Evolutionary conservation across 331 rosid genomes (phyloP), one percentile per base, ranked within the genome.

Genomic region (Rhamnella rubrinervis): DNA sequence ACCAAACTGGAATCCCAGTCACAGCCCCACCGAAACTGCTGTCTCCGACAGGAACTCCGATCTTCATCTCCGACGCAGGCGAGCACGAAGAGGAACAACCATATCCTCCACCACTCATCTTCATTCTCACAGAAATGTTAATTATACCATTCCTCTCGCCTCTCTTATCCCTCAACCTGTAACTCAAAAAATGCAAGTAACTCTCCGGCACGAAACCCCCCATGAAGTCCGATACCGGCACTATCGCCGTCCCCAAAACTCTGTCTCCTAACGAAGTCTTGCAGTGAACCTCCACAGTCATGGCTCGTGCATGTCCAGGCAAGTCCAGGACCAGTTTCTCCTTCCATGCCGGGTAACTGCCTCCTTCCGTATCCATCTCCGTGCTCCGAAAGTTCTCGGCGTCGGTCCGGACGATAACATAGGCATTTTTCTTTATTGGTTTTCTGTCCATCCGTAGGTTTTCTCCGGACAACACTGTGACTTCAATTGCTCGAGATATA

Each of bases 111-210:
- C 35, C 67, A 1, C 76, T 1, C 37, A 40, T 69, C 70, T 51
- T 76, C 18, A 35, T 65, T 64, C 59, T 80, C 26, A 84, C 87
- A 0, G 92, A 84, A 18, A 92, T 74, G 56, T 89, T 80, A 23
- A 92, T 44, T 63, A 89, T 80, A 26, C 98, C 92, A 4, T 84
- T 89, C 41, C 82, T 20, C 13, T 73, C 63, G 0, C 98, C 96
- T 16, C 71, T 79, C 46, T 61, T 59, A 39, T 80, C 77, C 62
- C 93, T 83, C 81, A 92, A 55, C 38, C 86, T 65, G 19, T 89
- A 89, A 67, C 98, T 86, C 74, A 87, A 56, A 61, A 78, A 67
- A 46, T 86, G 89, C 75, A 67, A 37, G 26, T 77, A 53, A 28
- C 23, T 65, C 61, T 81, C 88, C 1, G 87, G 95, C 39, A 88